Base-by-base conservation (phyloP, 2,329 filamentous ascomycete species). In the Geoglossum cookeanum region DNA sequence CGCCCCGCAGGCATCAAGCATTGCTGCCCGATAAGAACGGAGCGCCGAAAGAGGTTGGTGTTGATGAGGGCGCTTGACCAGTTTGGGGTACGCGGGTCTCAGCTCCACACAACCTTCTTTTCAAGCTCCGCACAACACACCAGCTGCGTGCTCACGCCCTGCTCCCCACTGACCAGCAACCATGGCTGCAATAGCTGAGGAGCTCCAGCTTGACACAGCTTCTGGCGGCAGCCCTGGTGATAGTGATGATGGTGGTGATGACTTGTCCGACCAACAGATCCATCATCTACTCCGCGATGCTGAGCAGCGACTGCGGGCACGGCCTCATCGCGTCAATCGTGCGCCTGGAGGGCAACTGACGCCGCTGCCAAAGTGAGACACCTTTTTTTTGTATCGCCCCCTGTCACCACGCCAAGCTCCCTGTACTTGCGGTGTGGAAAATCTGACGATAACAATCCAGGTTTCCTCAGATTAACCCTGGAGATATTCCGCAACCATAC, bases 211-310 rank as follows among this genome's bases (percentile, higher is more conserved):
- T 15, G 33, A 22, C 22, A 22, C 22, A 2, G n/a, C 11, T 37
- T 37, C 11, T 3, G 11, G 11, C 11, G 7, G 11, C 11, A 37
- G 15, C 4, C n/a, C 15, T 2, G 42, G 22, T 4, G 13, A 7
- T 22, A n/a, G 49, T 22, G 49, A 37, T 53, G 49, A 6, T 22
- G 49, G 37, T 37, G 32, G 65, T 47, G 71, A 74, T 56, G 74
- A 76, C 56, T 69, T 84, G 60, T 78, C 76, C 42, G 80, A 85
- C 65, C 76, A 79, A 61, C 77, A 84, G 62, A 70, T 73, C 57
- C 67, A 69, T 56, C 58, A 62, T 39, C 65, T 73, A 35, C 65
- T 73, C n/a, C 61, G 63, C 27, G 67, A 72, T 62, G 71, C 70
- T 3, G 70, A 71, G 60, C 63, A 65, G 58, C 67, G 69, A 29